These are phyloP conservation scores for Acanthamoeba triangularis DNA, from an alignment of 208 protist species.

Conservation along the genomic window DNA sequence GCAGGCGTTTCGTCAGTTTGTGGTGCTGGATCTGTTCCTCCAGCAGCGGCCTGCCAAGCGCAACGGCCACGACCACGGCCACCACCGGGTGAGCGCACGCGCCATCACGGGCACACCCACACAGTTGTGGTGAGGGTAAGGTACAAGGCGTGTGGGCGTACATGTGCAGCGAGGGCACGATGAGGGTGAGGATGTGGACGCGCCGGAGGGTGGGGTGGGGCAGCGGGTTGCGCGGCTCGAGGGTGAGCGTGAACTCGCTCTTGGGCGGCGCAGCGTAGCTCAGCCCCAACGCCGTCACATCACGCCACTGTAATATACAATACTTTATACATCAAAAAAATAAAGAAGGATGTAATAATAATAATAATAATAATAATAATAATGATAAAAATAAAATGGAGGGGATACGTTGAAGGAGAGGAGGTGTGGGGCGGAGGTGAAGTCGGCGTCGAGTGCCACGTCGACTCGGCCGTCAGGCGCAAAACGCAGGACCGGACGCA, in stretches of 20 bases:
- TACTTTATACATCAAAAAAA: too few species aligned
- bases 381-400: conserved; percentile 14
- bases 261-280: conserved; percentile 1
- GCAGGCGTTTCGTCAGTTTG: neutral
- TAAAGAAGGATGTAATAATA: neutral
- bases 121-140: neutral
- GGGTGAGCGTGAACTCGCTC: neutral
- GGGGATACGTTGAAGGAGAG: conserved; percentile 4
- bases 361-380: neutral
- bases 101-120: neutral
- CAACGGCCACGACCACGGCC: neutral
- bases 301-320: neutral
- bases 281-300: conserved; percentile 4
- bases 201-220: conserved; percentile 6
- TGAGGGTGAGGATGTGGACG: conserved; percentile 13
- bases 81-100: too few species aligned
- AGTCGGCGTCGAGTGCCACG: conserved; percentile 18
- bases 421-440: neutral
- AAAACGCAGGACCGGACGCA: neutral
- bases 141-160: neutral
- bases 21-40: neutral
- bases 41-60: neutral
- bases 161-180: conserved; percentile 5
- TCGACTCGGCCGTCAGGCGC: neutral
- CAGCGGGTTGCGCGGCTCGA: neutral